phyloP scores from a whole-genome alignment of 331 rosid species.

The Dryas integrifolia region DNA sequence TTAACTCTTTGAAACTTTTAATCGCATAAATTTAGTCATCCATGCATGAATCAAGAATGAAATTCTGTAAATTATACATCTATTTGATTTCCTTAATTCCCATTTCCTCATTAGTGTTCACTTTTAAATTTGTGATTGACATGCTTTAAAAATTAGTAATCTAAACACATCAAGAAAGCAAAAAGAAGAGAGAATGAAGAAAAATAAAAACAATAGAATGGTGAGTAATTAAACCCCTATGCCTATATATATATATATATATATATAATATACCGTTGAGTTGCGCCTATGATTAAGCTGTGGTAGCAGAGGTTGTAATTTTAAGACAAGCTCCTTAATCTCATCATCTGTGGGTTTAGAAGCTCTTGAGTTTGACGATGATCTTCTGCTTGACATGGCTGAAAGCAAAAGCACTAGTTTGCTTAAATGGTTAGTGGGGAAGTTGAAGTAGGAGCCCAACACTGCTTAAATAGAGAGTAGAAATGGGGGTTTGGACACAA shows the following conservation, averaged over 20 bases:
- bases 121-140: too few relatives aligned
- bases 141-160: too few relatives aligned
- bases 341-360: conserved; percentile 31
- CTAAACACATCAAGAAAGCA: neutral
- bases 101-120: too few relatives aligned
- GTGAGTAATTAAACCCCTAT: neutral
- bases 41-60: too few relatives aligned
- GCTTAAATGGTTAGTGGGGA: conserved; percentile 8
- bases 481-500: neutral
- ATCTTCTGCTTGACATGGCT: conserved; percentile 25
- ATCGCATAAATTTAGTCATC: too few relatives aligned
- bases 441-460: conserved; percentile 11
- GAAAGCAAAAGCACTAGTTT: neutral
- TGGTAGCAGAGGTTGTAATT: conserved; percentile 33
- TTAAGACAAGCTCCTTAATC: conserved; percentile 32
- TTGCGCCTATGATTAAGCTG: conserved; percentile 23
- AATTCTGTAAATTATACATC: too few relatives aligned
- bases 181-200: neutral
- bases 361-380: conserved; percentile 5
- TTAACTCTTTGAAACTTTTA: too few relatives aligned
- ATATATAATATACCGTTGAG: conserved; percentile 21
- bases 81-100: too few relatives aligned
- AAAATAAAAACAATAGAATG: neutral
- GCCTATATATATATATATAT: neutral
- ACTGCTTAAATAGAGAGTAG: conserved; percentile 16